These are phyloP conservation scores for Neocatenulostroma microsporum DNA, from an alignment of 2,329 filamentous ascomycete species.

Conservation along the genomic window DNA sequence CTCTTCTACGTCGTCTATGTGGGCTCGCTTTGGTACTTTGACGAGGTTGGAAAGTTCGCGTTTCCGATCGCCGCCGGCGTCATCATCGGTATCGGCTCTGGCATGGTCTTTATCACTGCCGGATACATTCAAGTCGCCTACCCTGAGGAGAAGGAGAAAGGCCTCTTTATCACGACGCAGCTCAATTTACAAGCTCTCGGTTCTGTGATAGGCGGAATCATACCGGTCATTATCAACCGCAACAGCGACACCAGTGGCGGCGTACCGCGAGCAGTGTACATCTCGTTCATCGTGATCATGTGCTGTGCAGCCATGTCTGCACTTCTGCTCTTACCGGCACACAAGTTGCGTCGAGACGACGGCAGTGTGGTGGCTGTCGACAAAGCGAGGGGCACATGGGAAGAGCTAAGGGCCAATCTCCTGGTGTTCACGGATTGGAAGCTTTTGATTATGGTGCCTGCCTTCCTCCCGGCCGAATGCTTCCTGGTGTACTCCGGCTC, in stretches of 20 bases:
- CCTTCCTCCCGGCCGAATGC: slow-evolving; percentile 23
- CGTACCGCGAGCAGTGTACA: slow-evolving; percentile 21
- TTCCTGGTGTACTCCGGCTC: slow-evolving; percentile 31
- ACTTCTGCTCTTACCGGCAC: slow-evolving; percentile 16
- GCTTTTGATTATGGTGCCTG: slow-evolving; percentile 24
- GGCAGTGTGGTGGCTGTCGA: slow-evolving; percentile 23
- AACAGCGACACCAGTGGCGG: slow-evolving; percentile 12
- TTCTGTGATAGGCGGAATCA: slow-evolving; percentile 23
- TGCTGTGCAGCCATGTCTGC: slow-evolving; percentile 8
- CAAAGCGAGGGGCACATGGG: slow-evolving; percentile 19
- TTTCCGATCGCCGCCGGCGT: slow-evolving; percentile 22
- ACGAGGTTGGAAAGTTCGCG: slow-evolving; percentile 17
- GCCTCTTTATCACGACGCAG: slow-evolving; percentile 24
- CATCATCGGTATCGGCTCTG: slow-evolving; percentile 25
- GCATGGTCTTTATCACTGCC: slow-evolving; percentile 27
- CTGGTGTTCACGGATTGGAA: slow-evolving; percentile 23
- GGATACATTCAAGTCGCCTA: slow-evolving; percentile 29
- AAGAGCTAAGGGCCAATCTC: slow-evolving; percentile 27
- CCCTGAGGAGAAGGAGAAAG: slow-evolving; percentile 29
- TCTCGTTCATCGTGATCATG: slow-evolving; percentile 24
- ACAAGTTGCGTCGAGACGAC: slow-evolving; percentile 22
- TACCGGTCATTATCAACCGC: slow-evolving; percentile 25
- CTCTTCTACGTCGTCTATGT: slow-evolving; percentile 24
- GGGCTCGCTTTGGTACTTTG: slow-evolving; percentile 26
- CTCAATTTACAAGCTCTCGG: slow-evolving; percentile 27